Conservation (phyloP, 176 grass and related monocot species). For the Ampelocalamus luodianensis region DNA sequence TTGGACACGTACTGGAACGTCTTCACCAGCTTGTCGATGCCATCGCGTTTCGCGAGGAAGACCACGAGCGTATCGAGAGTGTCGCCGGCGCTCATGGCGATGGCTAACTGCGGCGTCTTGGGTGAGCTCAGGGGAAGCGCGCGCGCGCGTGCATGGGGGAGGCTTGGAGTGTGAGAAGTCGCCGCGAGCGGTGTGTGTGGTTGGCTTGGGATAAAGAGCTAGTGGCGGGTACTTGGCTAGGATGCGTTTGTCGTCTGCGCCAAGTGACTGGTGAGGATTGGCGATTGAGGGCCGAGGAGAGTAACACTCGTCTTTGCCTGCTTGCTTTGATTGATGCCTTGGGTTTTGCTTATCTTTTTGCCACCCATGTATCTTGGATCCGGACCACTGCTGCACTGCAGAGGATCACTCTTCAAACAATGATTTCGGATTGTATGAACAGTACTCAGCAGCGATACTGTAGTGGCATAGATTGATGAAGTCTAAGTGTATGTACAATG, state of each 20-base stretch:
- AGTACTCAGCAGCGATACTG: too few species aligned
- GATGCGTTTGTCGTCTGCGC: conserved; percentile 47
- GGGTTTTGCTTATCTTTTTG: too few species aligned
- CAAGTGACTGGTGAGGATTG: conserved; percentile 22
- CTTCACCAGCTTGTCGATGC: conserved; percentile 99
- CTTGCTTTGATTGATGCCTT: conserved; percentile 12
- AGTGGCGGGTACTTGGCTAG: conserved; percentile 35
- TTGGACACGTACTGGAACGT: conserved; percentile 99
- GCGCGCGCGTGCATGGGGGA: not conserved
- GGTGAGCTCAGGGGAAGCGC: not conserved
- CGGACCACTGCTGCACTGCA: too few species aligned
- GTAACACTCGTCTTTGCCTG: not conserved
- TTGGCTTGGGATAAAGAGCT: conserved; percentile 44
- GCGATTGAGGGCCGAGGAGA: not conserved
- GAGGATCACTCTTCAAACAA: too few species aligned
- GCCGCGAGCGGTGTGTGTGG: conserved; percentile 5
- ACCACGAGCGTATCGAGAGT: conserved; percentile 94
- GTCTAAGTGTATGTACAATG: too few species aligned
- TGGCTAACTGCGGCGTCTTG: not conserved
- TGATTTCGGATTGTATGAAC: too few species aligned
- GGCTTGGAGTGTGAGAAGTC: conserved; percentile 1
- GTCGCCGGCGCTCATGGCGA: conserved; percentile 69
- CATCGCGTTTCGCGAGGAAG: conserved; percentile 97
- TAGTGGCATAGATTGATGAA: too few species aligned
- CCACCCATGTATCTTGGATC: too few species aligned